These are phyloP conservation scores for Camelina neglecta DNA, from an alignment of 345 rosid genomes.

Conservation along the genomic window DNA sequence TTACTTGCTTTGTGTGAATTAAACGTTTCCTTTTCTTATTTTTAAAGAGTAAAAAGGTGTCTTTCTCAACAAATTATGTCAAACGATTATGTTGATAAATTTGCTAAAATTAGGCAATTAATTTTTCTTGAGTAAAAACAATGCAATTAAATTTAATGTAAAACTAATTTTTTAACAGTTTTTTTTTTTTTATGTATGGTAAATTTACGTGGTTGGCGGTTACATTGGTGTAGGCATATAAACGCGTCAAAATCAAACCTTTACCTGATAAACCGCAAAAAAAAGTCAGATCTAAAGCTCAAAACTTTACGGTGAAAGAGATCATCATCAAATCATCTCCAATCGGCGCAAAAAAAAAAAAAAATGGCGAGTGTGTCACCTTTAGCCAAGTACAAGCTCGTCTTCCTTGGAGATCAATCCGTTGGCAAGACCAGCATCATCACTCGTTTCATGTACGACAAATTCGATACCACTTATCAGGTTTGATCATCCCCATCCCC, in stretches of 20 bases:
- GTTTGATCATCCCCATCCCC: constrained; percentile 34
- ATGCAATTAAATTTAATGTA: background rate
- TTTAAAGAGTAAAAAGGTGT: background rate
- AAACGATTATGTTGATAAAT: background rate
- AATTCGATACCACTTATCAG: constrained; percentile 93
- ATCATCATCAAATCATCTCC: background rate
- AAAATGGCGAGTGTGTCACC: constrained; percentile 85
- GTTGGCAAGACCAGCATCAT: constrained; percentile 92
- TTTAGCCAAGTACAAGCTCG: constrained; percentile 80
- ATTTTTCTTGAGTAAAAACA: too few species aligned
- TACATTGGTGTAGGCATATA: constrained; percentile 39
- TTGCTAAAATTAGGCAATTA: background rate
- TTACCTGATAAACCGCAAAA: constrained; percentile 16
- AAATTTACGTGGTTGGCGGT: constrained; percentile 48
- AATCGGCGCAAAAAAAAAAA: background rate
- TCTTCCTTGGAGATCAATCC: constrained; percentile 86
- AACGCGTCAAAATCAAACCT: constrained; percentile 31
- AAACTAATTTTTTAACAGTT: background rate
- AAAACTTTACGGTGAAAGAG: background rate
- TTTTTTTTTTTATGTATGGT: background rate
- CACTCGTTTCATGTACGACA: constrained; percentile 95
- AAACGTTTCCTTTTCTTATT: constrained; percentile 14
- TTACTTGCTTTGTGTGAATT: constrained; percentile 17
- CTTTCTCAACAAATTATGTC: constrained; percentile 11
- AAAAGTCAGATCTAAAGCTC: constrained; percentile 48